phyloP scores from a whole-genome alignment of 2,329 filamentous ascomycete genomes.

The Diaporthe caulivora region DNA sequence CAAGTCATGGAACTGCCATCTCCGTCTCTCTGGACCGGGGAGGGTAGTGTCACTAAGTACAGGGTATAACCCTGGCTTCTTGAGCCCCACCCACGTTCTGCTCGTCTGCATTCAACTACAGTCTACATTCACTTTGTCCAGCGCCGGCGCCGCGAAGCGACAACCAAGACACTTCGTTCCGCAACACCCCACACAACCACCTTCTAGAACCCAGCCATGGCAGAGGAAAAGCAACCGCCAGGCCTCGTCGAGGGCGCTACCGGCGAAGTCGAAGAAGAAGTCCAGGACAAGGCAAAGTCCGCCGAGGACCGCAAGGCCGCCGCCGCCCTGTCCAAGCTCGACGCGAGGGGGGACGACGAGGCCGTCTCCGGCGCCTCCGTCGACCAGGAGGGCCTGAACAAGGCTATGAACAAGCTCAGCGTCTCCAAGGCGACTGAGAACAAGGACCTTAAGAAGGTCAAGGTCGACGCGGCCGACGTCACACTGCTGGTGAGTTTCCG shows the following conservation, averaged over 20 bases:
- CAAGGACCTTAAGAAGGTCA: slow-evolving; percentile 71
- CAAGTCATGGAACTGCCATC: neutral
- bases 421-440: slow-evolving; percentile 53
- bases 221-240: slow-evolving; percentile 70
- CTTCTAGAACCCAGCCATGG: slow-evolving; percentile 58
- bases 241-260: slow-evolving; percentile 71
- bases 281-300: slow-evolving; percentile 66
- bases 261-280: slow-evolving; percentile 70
- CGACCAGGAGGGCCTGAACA: slow-evolving; percentile 77
- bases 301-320: slow-evolving; percentile 84
- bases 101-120: neutral
- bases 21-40: neutral
- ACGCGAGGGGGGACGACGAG: slow-evolving; percentile 65
- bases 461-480: slow-evolving; percentile 81
- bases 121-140: too few relatives aligned
- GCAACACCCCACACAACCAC: slow-evolving; percentile 1
- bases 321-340: slow-evolving; percentile 78
- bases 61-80: slow-evolving; percentile 21
- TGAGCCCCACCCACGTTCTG: slow-evolving; percentile 8
- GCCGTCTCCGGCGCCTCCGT: slow-evolving; percentile 65
- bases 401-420: slow-evolving; percentile 76
- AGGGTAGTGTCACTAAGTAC: neutral
- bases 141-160: neutral
- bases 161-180: neutral
- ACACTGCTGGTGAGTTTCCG: slow-evolving; percentile 69